A percentile compares a stretch with the other conserved stretches of the same genome.
These are phyloP conservation scores for Metarhizium rileyi DNA, from an alignment of 2,329 filamentous ascomycete genomes.

Conservation along the genomic window DNA sequence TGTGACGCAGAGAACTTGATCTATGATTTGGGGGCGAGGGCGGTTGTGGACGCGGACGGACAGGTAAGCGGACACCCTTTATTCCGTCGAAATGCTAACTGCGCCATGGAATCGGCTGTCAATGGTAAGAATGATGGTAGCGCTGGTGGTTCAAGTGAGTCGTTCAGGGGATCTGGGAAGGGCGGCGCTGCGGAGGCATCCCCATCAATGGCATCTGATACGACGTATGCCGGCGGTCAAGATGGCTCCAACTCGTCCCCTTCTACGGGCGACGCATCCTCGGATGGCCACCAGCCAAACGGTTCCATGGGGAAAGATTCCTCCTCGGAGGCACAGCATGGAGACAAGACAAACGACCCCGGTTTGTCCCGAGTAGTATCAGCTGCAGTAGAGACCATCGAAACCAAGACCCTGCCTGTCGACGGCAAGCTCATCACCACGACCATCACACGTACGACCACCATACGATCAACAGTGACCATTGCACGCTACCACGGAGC, in stretches of 20 bases:
- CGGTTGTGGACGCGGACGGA: constrained; percentile 6
- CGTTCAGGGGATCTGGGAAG: neutral
- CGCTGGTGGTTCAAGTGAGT: neutral
- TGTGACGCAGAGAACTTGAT: constrained; percentile 11
- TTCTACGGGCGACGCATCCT: neutral
- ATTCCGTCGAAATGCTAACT: constrained; percentile 16
- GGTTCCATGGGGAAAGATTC: neutral
- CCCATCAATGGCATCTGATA: neutral
- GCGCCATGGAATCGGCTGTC: constrained; percentile 13
- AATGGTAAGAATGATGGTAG: neutral
- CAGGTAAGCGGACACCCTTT: constrained; percentile 16
- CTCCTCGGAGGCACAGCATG: neutral
- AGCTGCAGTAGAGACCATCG: neutral
- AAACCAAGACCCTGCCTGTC: constrained; percentile 2
- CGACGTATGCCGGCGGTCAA: no score
- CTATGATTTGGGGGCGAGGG: constrained; percentile 8
- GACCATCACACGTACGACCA: constrained; percentile 12
- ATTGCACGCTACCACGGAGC: constrained; percentile 8
- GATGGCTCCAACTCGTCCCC: neutral
- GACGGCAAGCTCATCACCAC: constrained; percentile 13
- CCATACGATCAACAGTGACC: constrained; percentile 8
- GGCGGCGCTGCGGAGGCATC: neutral
- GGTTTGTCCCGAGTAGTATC: neutral
- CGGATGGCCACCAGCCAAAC: neutral
- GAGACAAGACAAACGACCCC: neutral